A percentile compares a stretch with the other conserved stretches of the same genome.
phyloP scores from a whole-genome alignment of 306 rosid species.

The Malus asiatica region DNA sequence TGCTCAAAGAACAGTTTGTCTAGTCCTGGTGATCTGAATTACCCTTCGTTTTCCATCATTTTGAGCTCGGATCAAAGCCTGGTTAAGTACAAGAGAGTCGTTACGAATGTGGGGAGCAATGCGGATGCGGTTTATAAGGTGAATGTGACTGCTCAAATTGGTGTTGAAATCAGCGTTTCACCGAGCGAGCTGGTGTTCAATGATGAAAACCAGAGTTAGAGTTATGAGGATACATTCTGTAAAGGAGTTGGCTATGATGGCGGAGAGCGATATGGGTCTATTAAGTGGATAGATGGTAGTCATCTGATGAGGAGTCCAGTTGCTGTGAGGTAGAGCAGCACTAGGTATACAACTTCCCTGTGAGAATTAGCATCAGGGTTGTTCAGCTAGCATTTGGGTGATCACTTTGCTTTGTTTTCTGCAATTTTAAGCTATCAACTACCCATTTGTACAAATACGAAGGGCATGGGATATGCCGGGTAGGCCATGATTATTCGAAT shows the following conservation, averaged over 20 bases:
- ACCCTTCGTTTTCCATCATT: slow-evolving; percentile 67
- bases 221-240: slow-evolving; percentile 49
- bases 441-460: slow-evolving; percentile 14
- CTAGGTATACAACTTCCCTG: slow-evolving; percentile 41
- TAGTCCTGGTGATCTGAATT: slow-evolving; percentile 76
- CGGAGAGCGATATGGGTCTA: slow-evolving; percentile 47
- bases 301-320: slow-evolving; percentile 71
- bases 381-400: background rate
- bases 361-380: slow-evolving; percentile 9
- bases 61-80: slow-evolving; percentile 16
- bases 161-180: slow-evolving; percentile 47
- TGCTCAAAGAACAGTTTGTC: slow-evolving; percentile 29
- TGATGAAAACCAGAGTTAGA: slow-evolving; percentile 35
- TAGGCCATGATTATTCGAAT: background rate
- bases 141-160: slow-evolving; percentile 49
- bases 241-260: slow-evolving; percentile 13
- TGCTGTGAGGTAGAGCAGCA: slow-evolving; percentile 41
- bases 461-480: background rate
- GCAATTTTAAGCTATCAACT: background rate
- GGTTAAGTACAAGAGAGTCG: slow-evolving; percentile 57
- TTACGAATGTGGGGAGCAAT: slow-evolving; percentile 58
- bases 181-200: slow-evolving; percentile 58
- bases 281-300: slow-evolving; percentile 75
- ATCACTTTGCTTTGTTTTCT: slow-evolving; percentile 20
- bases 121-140: slow-evolving; percentile 62